Conservation (phyloP, 352 stramenopile species). For the Globisporangium cylindrosporum region DNA sequence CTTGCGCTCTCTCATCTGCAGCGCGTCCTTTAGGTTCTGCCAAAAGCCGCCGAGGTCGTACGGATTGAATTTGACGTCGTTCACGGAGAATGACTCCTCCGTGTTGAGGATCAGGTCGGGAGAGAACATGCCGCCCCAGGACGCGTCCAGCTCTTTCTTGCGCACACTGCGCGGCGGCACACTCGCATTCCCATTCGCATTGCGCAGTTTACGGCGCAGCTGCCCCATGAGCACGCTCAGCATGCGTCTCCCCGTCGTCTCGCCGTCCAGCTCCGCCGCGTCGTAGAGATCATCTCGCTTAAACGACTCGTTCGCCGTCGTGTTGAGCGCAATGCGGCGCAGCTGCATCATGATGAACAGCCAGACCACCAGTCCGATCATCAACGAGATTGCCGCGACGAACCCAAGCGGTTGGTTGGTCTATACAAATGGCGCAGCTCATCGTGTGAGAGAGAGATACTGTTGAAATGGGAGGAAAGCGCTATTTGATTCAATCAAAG, state of each 20-base stretch:
- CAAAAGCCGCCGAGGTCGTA: constrained; percentile 65
- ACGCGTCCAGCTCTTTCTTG: constrained; percentile 63
- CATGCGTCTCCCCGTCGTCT: constrained; percentile 38
- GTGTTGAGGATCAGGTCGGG: constrained; percentile 74
- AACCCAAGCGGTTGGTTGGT: constrained; percentile 67
- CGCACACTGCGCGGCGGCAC: constrained; percentile 25
- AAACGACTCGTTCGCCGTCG: constrained; percentile 79
- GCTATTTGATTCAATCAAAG: not conserved
- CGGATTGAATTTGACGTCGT: constrained; percentile 78
- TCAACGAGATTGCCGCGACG: constrained; percentile 57
- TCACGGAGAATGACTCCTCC: constrained; percentile 58
- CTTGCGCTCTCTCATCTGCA: constrained; percentile 25
- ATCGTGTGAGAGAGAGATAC: not conserved
- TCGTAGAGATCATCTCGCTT: constrained; percentile 75
- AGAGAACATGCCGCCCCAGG: constrained; percentile 74
- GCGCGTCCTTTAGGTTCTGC: constrained; percentile 57
- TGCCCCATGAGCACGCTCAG: constrained; percentile 48
- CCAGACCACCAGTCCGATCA: constrained; percentile 60
- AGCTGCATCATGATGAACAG: constrained; percentile 76
- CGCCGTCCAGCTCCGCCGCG: constrained; percentile 45
- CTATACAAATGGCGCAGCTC: constrained; percentile 19
- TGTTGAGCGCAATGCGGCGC: constrained; percentile 65
- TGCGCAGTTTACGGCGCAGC: constrained; percentile 29
- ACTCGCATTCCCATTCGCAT: constrained; percentile 5
- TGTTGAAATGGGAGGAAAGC: not conserved